Evolutionary conservation across 306 rosid genomes (phyloP), one percentile per base, ranked within the genome.

Genomic region (Cucumis melo): DNA sequence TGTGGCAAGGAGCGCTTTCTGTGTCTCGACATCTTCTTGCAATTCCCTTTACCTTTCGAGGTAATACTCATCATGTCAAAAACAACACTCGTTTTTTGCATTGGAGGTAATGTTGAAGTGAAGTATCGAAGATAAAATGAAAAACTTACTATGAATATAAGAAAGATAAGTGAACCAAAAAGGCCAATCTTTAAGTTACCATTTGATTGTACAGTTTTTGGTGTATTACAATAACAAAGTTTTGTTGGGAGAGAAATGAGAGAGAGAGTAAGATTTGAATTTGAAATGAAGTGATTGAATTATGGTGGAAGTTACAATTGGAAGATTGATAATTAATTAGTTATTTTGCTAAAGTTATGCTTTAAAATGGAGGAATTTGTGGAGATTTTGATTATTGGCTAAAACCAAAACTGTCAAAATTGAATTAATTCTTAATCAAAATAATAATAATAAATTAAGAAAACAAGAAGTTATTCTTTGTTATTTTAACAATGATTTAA

Each of bases 121-220:
- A 56, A 38, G 34, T 73, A 51, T 62, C 57, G 67, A 63, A 27
- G n/a, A 64, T 14, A 50, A 15, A 5, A 46, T 5, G 11, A 46
- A 46, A 32, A 46, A 46, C 53, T 46, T 46, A 12, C 53, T 0
- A 46, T 46, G 53, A 46, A 46, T 5, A 46, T 46, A 3, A 46
- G 5, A 46, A 11, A 46, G 51, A 46, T 3, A 46, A 46, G 15
- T 46, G 16, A 46, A 46, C 89, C 86, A 27, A 89, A 89, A 85
- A 48, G 80, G 81, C 78, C 86, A 84, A 56, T 85, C 85, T 34
- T 81, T 80, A 71, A 78, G 66, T 41, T 78, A 73, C 82, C 88
- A 84, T 81, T 83, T 80, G 78, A 23, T 83, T 80, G 84, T 81
- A 67, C 86, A 79, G 2, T 1, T 85, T 73, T 80, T 82, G n/a